phyloP scores from a whole-genome alignment of 106 monocot species.

The Platanthera zijinensis region DNA sequence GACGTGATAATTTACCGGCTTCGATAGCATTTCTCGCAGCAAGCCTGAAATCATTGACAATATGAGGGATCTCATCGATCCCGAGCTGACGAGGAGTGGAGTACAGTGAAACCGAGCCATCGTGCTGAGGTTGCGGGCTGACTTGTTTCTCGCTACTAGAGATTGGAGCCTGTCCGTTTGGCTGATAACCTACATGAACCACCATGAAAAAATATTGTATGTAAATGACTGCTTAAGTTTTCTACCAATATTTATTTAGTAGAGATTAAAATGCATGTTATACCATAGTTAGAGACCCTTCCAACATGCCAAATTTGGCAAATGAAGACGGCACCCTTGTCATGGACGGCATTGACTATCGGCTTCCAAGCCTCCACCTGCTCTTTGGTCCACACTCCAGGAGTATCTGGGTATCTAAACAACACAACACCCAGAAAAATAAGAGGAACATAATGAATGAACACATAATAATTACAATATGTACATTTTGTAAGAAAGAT shows the following conservation, averaged over 20 bases:
- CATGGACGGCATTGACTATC: slow-evolving; percentile 59
- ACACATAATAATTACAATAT: not conserved
- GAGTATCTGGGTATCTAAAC: slow-evolving; percentile 34
- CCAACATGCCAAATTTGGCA: slow-evolving; percentile 70
- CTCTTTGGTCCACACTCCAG: slow-evolving; percentile 69
- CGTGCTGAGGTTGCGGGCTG: slow-evolving; percentile 8
- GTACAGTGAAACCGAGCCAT: slow-evolving; percentile 8
- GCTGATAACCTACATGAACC: slow-evolving; percentile 32
- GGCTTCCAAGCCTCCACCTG: slow-evolving; percentile 78
- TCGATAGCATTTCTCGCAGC: slow-evolving; percentile 46
- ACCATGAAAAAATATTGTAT: not conserved
- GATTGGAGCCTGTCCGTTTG: slow-evolving; percentile 42
- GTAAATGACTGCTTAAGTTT: not conserved
- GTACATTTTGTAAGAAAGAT: not conserved
- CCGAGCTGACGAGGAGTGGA: slow-evolving; percentile 21
- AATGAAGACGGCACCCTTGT: slow-evolving; percentile 48
- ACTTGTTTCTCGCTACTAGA: slow-evolving; percentile 23
- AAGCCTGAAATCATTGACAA: slow-evolving; percentile 29
- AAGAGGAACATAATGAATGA: too few relatives aligned
- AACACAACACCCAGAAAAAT: not conserved
- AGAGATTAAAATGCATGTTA: not conserved
- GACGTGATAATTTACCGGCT: slow-evolving; percentile 18
- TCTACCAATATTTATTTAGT: too few relatives aligned
- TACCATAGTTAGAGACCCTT: slow-evolving; percentile 49
- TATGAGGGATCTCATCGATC: slow-evolving; percentile 30